Base-by-base conservation (phyloP, 2,329 filamentous ascomycete species). In the Ceratocystis ficicola region DNA sequence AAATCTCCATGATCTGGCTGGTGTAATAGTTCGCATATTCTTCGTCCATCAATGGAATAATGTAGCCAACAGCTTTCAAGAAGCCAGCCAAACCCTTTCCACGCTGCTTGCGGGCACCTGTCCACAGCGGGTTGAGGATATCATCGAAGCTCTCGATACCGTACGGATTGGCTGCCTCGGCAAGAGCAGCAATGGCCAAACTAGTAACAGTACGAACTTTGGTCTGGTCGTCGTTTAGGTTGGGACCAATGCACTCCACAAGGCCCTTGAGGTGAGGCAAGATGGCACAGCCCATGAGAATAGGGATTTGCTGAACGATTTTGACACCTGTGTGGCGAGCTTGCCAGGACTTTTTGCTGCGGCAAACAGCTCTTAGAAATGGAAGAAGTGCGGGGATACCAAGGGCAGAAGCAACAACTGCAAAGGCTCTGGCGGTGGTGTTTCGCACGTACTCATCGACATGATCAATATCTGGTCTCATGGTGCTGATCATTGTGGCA, bases 1-100 rank as follows among this genome's bases (percentile, higher is more conserved):
- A 79, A 72, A 97, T 97, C 75, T 97, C 94, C 93, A 99, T 97
- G 72, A 99, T 96, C 75, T 99, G 92, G 70, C 86, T 90, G 7
- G 94, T 97, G 73, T 99, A 99, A 78, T 99, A 99, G 74, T 96
- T 97, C 76, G 94, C 93, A 75, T 96, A 97, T 73, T 99, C 94
- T 76, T 99, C 94, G 77, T 99, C 94, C 94, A 99, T 99, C 64
- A 99, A 83, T 3, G 94, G 94, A 69, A 99, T 97, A 73, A 99
- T 96, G 75, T 94, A 97, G 30, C 94, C 94, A 55, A 99, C 93
- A 60, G 94, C 94, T 77, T 99, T 99, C 68, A 99, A 80, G 76
- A 96, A 99, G 15, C 91, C 93, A 28, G 94, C 93, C 57, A 99
- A 81, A 71, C 93, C 92, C 75, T 99, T 99, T 69, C 94, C 94